Percentiles rank a stretch among this genome's conserved stretches.
Conservation (phyloP, 2,329 filamentous ascomycete genomes). For the Mycocentrospora acerina region DNA sequence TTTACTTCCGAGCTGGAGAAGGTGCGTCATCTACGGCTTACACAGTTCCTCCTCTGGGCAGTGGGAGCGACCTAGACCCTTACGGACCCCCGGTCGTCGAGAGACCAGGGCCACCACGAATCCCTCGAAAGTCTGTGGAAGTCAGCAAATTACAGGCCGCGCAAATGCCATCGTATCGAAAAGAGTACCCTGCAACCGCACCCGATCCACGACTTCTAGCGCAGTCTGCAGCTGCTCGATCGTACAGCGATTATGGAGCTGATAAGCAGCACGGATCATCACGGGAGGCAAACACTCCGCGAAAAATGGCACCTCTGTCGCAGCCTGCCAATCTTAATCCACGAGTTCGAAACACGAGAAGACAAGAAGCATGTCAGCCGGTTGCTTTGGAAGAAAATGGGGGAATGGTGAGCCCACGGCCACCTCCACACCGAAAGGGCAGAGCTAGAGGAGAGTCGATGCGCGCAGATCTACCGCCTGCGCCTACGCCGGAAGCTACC, state of each 20-base stretch:
- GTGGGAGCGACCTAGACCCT: constrained; percentile 14
- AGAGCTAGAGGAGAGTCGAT: constrained; percentile 33
- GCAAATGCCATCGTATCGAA: constrained; percentile 48
- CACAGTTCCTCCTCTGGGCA: constrained; percentile 14
- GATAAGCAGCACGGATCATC: constrained; percentile 16
- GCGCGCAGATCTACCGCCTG: constrained; percentile 34
- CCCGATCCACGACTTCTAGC: constrained; percentile 26
- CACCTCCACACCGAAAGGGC: constrained; percentile 27
- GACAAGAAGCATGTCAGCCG: constrained; percentile 20
- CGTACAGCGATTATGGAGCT: constrained; percentile 25
- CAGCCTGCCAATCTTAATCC: constrained; percentile 15
- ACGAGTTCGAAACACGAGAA: constrained; percentile 17
- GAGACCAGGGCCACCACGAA: constrained; percentile 13
- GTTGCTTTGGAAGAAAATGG: constrained; percentile 24
- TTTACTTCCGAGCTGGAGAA: constrained; percentile 28
- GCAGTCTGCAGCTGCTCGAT: constrained; percentile 35
- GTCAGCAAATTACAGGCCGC: constrained; percentile 7
- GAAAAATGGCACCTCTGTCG: constrained; percentile 5
- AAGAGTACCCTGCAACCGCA: constrained; percentile 48
- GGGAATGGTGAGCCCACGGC: constrained; percentile 17
- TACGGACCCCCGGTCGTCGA: constrained; percentile 8
- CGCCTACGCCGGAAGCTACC: constrained; percentile 30
- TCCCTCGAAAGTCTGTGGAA: constrained; percentile 25
- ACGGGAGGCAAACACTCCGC: constrained; percentile 14
- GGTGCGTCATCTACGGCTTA: constrained; percentile 14